Evolutionary conservation across 192 early-diverging fungal species (phyloP), one percentile per base, ranked within the genome.

Genomic region (Glomus cerebriforme): DNA sequence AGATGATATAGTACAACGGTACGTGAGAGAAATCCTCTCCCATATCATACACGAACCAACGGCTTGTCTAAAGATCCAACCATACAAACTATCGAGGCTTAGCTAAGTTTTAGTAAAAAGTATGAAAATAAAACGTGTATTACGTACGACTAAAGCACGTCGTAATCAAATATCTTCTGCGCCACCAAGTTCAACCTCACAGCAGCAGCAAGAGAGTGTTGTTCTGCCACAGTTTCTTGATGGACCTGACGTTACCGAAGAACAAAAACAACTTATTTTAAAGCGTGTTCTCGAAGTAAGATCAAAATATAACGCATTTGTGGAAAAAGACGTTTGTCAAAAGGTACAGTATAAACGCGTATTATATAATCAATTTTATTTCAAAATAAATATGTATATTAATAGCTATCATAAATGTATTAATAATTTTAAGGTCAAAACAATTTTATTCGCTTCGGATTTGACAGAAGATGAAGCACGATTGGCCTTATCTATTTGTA

Each of bases 111-210:
- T 54, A 54, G 47, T 54, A 54, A 45, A 54, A 54, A 54, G 2
- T 54, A 64, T 64, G 62, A 64, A 64, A 64, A 64, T 64, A 64
- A 64, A 64, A 22, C 62, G 29, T 10, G 60, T 27, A 27, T 62
- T 27, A 27, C 60, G 60, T 7, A 31, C n/a, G 10, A 64, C 24
- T 31, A 64, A 64, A 22, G 13, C 62, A 15, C 24, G 62, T 15
- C 62, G 29, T 64, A 64, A 64, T 22, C 62, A 54, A 54, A 54
- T 54, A 54, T 54, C 47, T 54, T 54, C 47, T 22, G 47, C 47
- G 47, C 47, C 47, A 54, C 17, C 62, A 31, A 26, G 24, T 31
- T 26, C 27, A 10, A 13, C 22, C 7, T 7, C 9, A 6, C 62
- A 64, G 62, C 62, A 27, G 62, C 62, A 64, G 27, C 62, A 64